Evolutionary conservation across 75 land plant species (phyloP), one percentile per base, ranked within the genome.

Genomic region (Selaginella tamariscina): DNA sequence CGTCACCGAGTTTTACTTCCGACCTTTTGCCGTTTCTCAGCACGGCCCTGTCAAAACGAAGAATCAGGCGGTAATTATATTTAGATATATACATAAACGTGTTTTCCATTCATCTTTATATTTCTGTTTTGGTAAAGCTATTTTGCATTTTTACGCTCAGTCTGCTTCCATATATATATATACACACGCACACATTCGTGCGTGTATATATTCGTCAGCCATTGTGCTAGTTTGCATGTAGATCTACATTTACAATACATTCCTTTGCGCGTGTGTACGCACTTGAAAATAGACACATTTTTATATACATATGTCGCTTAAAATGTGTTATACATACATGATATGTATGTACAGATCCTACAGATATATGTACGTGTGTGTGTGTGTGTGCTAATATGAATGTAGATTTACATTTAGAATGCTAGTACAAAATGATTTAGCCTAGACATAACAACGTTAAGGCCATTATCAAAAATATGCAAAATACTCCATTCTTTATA

Each of bases 61-160:
- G 62, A 59, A 26, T 23, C 62, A 21, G 8, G 62, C n/a, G 26
- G 62, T 59, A 59, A 59, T 84, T 81, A 69, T n/a, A n/a, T 55
- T 23, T 21, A 21, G 68, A 21, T 8, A 2, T 30, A 1, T 5
- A 5, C 22, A 23, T 2, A 32, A 24, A 21, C 11, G 5, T 59
- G 18, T 59, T 59, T 9, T 5, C 62, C 21, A 21, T 21, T n/a
- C 62, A 20, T 49, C 54, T 49, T 20, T 49, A 49, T 49, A 20
- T 49, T 49, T 11, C 18, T 49, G 18, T 11, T 11, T 49, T 49
- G 11, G 54, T 49, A 11, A 11, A 49, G 20, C 11, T 49, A 20
- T 49, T 49, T 49, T 49, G 54, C 18, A 11, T 20, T 49, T 49
- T 20, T 49, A 49, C 21, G 2, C 31, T 49, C 11, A 49, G 20